Base-by-base conservation (phyloP, 2,329 filamentous ascomycete species). In the Neoscytalidium dimidiatum region DNA sequence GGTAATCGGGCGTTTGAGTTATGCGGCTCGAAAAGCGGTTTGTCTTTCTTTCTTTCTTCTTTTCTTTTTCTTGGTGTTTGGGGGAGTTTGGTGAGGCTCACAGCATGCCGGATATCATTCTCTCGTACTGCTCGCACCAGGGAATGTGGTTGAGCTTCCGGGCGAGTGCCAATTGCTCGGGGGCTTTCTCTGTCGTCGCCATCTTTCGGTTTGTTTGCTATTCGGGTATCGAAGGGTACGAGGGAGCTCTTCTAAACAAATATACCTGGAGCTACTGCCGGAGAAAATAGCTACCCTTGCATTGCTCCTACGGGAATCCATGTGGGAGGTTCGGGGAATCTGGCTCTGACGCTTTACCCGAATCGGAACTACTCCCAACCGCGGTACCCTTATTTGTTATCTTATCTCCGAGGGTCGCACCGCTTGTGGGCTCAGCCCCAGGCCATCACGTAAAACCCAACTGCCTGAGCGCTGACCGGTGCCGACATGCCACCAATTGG, bases 21-120 rank as follows among this genome's bases (percentile, higher is more conserved):
- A 14, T 35, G 33, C 33, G 8, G 3, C 6, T 49, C 43, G 23
- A 21, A n/a, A 23, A 3, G 43, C 35, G 43, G 19, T 8, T 7
- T 19, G 19, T 21, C 14, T 46, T 23, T 4, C 41, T 26, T 9
- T 26, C 26, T 48, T 1, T 48, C n/a, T 26, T 17, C 13, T 13
- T 14, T 14, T 28, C 6, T 17, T n/a, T 56, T 17, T 48, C 21
- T 19, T 21, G n/a, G 49, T 61, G 21, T 21, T 41, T 28, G 1
- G 41, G 3, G 13, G 7, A 4, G 13, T 19, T 13, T 8, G 13
- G 41, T 26, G 11, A 23, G 7, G 23, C 17, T 69, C 72, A 86
- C 85, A 88, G 78, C 78, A 88, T 85, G 29, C 86, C 86, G 0
- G 85, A 88, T 53, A 89, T 85, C 85, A 89, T 88, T 70, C 84